These are phyloP conservation scores for Fusarium staphyleae DNA, from an alignment of 2,329 filamentous ascomycete species.

Conservation along the genomic window DNA sequence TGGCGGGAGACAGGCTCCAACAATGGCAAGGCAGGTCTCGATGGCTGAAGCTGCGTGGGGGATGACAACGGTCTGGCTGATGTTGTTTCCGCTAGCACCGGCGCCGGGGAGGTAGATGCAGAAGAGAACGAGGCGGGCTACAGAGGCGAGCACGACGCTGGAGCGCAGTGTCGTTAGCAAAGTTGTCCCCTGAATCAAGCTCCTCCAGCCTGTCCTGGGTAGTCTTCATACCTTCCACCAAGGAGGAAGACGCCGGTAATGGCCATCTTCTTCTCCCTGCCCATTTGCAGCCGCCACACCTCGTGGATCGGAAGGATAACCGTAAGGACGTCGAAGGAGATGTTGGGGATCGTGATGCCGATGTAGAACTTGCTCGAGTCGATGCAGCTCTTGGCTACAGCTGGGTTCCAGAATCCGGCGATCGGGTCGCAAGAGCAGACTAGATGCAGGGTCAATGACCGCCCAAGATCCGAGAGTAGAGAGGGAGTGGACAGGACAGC, in stretches of 20 bases:
- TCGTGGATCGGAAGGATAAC: conserved; percentile 4
- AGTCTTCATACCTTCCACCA: conserved; percentile 3
- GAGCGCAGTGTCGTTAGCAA: background rate
- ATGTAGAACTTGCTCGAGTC: conserved; percentile 7
- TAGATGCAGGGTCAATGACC: background rate
- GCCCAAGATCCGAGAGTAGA: too few relatives aligned
- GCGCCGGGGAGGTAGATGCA: conserved; percentile 4
- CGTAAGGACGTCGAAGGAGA: conserved; percentile 8
- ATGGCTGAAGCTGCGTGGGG: conserved; percentile 27
- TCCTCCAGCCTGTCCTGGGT: too few relatives aligned
- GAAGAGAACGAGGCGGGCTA: conserved; percentile 8
- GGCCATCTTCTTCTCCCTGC: conserved; percentile 13
- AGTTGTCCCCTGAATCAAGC: too few relatives aligned
- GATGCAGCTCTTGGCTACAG: conserved; percentile 11
- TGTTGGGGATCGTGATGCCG: conserved; percentile 12
- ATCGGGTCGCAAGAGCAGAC: conserved; percentile 10
- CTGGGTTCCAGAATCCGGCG: conserved; percentile 4
- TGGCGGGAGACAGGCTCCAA: conserved; percentile 11
- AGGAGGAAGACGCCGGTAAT: conserved; percentile 13
- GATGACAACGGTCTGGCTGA: conserved; percentile 11
- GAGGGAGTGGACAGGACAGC: too few relatives aligned
- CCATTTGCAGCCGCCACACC: conserved; percentile 15
- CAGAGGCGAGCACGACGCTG: conserved; percentile 16
- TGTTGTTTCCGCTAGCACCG: conserved; percentile 1
- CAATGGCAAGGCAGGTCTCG: conserved; percentile 24